Percentiles rank a stretch among this genome's conserved stretches.
These are phyloP conservation scores for Hydrangea macrophylla DNA, from an alignment of 148 eudicot species.

Conservation along the genomic window DNA sequence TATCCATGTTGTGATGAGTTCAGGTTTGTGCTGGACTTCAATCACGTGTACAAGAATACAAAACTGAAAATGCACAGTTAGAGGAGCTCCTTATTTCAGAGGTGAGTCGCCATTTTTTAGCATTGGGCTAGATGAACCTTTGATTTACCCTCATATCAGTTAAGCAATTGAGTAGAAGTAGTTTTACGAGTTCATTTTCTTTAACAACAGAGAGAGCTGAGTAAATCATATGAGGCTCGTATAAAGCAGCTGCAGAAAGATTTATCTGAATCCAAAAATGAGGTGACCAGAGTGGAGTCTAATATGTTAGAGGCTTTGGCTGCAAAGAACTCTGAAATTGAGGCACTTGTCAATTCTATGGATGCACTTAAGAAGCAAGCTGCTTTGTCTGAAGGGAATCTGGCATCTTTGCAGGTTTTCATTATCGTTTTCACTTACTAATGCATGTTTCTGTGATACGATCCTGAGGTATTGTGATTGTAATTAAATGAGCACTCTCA, in stretches of 20 bases:
- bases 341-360: constrained; percentile 72
- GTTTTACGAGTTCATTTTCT: constrained; percentile 13
- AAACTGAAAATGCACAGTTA: constrained; percentile 94
- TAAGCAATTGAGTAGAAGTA: neutral
- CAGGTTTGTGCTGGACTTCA: constrained; percentile 99
- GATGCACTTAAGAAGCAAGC: constrained; percentile 92
- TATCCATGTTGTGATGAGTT: constrained; percentile 20
- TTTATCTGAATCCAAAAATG: constrained; percentile 64
- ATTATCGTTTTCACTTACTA: neutral
- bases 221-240: constrained; percentile 77
- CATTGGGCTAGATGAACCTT: constrained; percentile 1
- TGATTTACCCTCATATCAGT: neutral
- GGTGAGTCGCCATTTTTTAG: constrained; percentile 38
- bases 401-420: constrained; percentile 88
- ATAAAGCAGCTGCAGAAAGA: constrained; percentile 80
- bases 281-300: constrained; percentile 74
- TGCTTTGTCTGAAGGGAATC: constrained; percentile 90
- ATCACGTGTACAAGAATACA: constrained; percentile 96
- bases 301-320: constrained; percentile 85
- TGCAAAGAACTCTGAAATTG: constrained; percentile 96
- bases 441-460: neutral
- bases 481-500: neutral
- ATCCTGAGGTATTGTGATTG: neutral
- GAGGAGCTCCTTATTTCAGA: constrained; percentile 94
- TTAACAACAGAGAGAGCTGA: constrained; percentile 73